Base-by-base conservation (phyloP, 306 rosid genomes). In the Cyamopsis tetragonoloba region DNA sequence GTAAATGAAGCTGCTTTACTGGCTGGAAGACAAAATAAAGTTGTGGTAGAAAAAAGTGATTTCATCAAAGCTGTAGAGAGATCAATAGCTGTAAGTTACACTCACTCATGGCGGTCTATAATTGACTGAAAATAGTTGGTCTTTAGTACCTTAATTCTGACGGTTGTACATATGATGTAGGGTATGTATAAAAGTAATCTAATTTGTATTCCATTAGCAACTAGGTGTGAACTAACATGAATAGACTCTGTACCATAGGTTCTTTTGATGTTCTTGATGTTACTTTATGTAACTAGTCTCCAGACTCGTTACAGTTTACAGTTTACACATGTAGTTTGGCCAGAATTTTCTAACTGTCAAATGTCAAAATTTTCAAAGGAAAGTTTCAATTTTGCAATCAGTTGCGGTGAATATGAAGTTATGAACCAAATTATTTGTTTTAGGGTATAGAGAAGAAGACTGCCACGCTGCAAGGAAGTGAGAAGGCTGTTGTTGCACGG, bases 401-500 rank as follows among this genome's bases (percentile, higher is more conserved):
- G 12, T 39, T 31, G 63, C 51, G 4, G 55, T 76, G 72, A 74
- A 80, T 35, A 22, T 72, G 53, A 79, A 65, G 71, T 78, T 35
- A 22, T 72, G 53, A 79, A 65, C 60, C 22, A 58, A 64, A 32
- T 54, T 71, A 32, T 67, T 76, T 78, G 71, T 47, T 80, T 51
- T 69, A 92, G 98, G 98, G 98, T 65, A 89, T 92, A 68, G 98
- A 92, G 73, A 92, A 92, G 84, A 92, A 92, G 88, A 89, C 88
- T 26, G 86, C 96, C 66, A 92, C 83, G 80, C 80, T 92, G 84
- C 86, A 79, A 85, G 98, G 98, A 81, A 67, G 65, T 74, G 98
- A 92, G 82, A 92, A 87, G 72, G 91, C 77, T 66, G 96, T 89
- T 37, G 98, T 92, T 81, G 98, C 98, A 46, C 85, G 98, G 37